These are phyloP conservation scores for Fusarium palustre DNA, from an alignment of 2,329 filamentous ascomycete species.

Conservation along the genomic window DNA sequence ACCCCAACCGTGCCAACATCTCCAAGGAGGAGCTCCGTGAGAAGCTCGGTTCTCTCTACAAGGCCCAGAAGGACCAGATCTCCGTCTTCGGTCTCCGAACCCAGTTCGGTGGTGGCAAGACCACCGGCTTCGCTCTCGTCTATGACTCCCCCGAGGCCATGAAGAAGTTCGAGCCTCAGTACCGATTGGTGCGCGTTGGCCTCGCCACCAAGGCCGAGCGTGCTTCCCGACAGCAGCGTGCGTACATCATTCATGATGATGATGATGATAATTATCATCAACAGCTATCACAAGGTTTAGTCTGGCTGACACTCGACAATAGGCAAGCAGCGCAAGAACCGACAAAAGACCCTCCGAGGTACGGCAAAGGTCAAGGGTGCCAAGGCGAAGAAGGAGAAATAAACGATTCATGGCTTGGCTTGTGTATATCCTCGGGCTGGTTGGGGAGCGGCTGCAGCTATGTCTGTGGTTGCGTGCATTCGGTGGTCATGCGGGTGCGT, in stretches of 20 bases:
- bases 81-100: constrained; percentile 98
- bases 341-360: constrained; percentile 97
- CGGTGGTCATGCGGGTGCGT: constrained; percentile 47
- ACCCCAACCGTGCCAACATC: constrained; percentile 98
- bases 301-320: constrained; percentile 49
- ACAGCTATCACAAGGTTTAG: not conserved
- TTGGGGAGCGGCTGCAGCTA: constrained; percentile 40
- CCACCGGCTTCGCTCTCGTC: constrained; percentile 97
- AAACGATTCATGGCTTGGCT: constrained; percentile 61
- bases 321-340: constrained; percentile 99
- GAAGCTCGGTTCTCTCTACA: constrained; percentile 97
- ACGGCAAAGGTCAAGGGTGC: constrained; percentile 98
- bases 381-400: constrained; percentile 94
- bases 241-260: constrained; percentile 58
- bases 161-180: constrained; percentile 99
- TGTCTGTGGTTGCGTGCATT: constrained; percentile 47
- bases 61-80: constrained; percentile 97
- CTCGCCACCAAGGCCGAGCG: constrained; percentile 95
- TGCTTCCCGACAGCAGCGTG: constrained; percentile 98
- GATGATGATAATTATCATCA: not conserved
- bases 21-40: constrained; percentile 98
- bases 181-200: constrained; percentile 95
- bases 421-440: constrained; percentile 50
- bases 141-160: constrained; percentile 98
- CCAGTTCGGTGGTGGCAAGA: constrained; percentile 99